Evolutionary conservation across 257 asterid genomes (phyloP), one percentile per base, ranked within the genome.

Genomic region (Salvia miltiorrhiza): DNA sequence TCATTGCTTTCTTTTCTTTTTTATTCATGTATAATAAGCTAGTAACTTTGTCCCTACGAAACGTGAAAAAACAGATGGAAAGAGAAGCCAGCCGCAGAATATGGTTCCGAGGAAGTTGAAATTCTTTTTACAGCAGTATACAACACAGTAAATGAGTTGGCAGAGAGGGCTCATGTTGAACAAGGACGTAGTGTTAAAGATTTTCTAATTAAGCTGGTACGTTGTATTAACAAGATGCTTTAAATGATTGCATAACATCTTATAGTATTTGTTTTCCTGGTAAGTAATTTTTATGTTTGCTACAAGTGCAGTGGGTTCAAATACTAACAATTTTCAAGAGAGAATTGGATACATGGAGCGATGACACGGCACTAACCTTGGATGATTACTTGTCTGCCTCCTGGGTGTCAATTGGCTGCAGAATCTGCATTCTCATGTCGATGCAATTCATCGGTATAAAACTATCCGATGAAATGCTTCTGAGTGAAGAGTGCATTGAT

Each of bases 31-130:
- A 2, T 17, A 30, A 45, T 10, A 39, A 43, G 28, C 11, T 14
- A 40, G 16, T 9, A 17, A 26, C 44, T 9, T 28, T 9, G 44
- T 20, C 12, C 24, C n/a, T 16, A 16, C 4, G 13, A 41, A 23
- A n/a, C n/a, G n/a, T n/a, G n/a, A n/a, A 33, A 10, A 10, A 66
- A 49, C 55, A 84, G 87, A 67, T 84, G 89, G 89, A 77, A 77
- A 45, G 75, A 66, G 53, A 69, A 57, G 39, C 49, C 80, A 43
- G 19, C 45, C 17, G 52, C 14, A 4, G 64, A 62, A 9, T 72
- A 70, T 12, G 68, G 59, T 55, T 77, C 80, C 4, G 55, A 79
- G 73, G 75, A 62, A 35, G 87, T 82, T 14, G 61, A 73, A 43
- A 55, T 70, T 35, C 64, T 79, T 1, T 79, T 68, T 40, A 71